phyloP scores from a whole-genome alignment of 768 basidiomycete species.

The Lactifluus hygrophoroides region DNA sequence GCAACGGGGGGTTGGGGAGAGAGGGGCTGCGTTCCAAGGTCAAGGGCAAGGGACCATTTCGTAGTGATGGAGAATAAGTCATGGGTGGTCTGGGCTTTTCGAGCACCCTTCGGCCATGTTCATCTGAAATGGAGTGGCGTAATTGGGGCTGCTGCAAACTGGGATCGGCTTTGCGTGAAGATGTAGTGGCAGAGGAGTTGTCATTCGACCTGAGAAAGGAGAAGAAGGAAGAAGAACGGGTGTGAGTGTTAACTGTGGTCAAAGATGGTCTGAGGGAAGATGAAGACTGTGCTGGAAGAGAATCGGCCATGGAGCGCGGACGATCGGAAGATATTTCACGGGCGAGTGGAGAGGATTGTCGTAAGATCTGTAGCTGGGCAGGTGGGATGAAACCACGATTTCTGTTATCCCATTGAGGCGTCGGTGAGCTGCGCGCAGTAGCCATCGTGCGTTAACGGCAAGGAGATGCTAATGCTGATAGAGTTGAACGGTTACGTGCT shows the following conservation, averaged over 20 bases:
- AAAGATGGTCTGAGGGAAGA: slow-evolving; percentile 10
- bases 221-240: slow-evolving; percentile 59
- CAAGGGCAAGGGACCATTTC: not conserved
- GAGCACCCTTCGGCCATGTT: slow-evolving; percentile 8
- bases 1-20: not conserved
- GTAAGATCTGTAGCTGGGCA: slow-evolving; percentile 27
- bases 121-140: slow-evolving; percentile 4
- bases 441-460: not conserved
- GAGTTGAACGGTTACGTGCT: too few species aligned
- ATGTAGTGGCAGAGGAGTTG: slow-evolving; percentile 17
- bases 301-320: slow-evolving; percentile 11
- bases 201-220: slow-evolving; percentile 42
- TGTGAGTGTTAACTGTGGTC: slow-evolving; percentile 30
- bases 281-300: not conserved
- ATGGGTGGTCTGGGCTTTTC: not conserved
- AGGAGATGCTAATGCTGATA: too few species aligned
- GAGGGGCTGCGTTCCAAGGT: not conserved
- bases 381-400: slow-evolving; percentile 32
- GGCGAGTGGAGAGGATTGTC: slow-evolving; percentile 24
- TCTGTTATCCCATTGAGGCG: slow-evolving; percentile 31
- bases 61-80: not conserved
- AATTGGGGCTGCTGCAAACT: not conserved
- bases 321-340: slow-evolving; percentile 20
- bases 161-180: slow-evolving; percentile 8
- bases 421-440: slow-evolving; percentile 20